A percentile compares a stretch with the other conserved stretches of the same genome.
Conservation (phyloP, 495 filamentous ascomycete genomes). For the Oleoguttula mirabilis region DNA sequence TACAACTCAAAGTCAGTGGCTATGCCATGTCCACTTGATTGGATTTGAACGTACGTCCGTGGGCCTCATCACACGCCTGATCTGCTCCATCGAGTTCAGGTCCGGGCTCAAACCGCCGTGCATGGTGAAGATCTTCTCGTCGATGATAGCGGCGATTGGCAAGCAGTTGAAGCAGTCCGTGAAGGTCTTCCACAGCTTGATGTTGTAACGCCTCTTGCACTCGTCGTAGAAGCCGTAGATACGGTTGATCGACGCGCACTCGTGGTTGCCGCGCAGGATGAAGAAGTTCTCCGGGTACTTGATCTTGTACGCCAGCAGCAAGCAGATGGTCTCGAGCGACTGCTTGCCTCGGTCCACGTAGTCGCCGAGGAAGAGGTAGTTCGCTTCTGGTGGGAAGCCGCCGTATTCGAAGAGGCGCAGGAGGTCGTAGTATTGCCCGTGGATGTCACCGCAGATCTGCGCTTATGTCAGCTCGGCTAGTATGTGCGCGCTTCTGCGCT, state of each 20-base stretch:
- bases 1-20: conserved; percentile 29
- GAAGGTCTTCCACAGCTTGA: conserved; percentile 99
- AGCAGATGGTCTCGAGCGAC: conserved; percentile 97
- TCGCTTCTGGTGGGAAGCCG: conserved; percentile 95
- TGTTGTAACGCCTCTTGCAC: conserved; percentile 98
- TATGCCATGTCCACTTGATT: conserved; percentile 5
- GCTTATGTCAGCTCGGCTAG: too few relatives aligned
- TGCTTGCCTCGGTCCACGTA: conserved; percentile 99
- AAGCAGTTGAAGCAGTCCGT: conserved; percentile 99
- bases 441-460: conserved; percentile 98
- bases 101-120: conserved; percentile 96
- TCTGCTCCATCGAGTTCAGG: conserved; percentile 99
- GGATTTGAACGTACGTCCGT: conserved; percentile 67
- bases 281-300: conserved; percentile 99
- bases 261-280: conserved; percentile 95
- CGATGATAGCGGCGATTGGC: conserved; percentile 98
- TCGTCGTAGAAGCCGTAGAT: conserved; percentile 99
- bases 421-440: conserved; percentile 98
- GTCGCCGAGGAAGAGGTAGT: conserved; percentile 98
- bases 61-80: conserved; percentile 94
- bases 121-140: conserved; percentile 99
- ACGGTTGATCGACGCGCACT: conserved; percentile 98
- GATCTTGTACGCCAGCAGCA: conserved; percentile 98
- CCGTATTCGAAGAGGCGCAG: conserved; percentile 97
- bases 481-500: too few relatives aligned